Evolutionary conservation across 176 grass and related monocot genomes (phyloP).

Genomic region (Eleusine coracana): DNA sequence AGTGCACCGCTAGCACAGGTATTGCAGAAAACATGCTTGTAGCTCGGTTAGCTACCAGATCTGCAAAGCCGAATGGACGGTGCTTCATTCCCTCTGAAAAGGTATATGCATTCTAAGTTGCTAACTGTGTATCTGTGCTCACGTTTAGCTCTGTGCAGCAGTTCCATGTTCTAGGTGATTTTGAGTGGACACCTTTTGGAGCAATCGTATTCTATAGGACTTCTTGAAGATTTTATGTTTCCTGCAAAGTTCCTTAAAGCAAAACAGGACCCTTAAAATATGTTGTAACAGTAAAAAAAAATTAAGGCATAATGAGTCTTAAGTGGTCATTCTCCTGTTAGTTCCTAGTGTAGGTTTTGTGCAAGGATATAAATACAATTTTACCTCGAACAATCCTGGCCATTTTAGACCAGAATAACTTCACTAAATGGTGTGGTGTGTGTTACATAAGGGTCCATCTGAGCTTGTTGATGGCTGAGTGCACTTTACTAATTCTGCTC

Average conservation of each 20-base stretch:
- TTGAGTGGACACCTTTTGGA: constrained; percentile 25
- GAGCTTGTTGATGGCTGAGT: neutral
- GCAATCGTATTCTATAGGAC: constrained; percentile 1
- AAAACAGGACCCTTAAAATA: neutral
- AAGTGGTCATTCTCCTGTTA: neutral
- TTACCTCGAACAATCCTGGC: neutral
- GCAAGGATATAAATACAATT: neutral
- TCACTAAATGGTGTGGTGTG: neutral
- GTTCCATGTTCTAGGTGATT: neutral
- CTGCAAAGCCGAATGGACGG: constrained; percentile 93
- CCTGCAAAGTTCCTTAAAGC: neutral
- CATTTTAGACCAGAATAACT: neutral
- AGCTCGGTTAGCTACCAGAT: constrained; percentile 87
- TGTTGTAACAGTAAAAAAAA: neutral
- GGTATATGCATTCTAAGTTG: constrained; percentile 46
- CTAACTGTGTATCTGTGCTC: neutral
- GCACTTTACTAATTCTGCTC: neutral
- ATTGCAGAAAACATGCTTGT: constrained; percentile 90
- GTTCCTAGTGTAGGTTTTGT: neutral
- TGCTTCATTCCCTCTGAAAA: constrained; percentile 75
- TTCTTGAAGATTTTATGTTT: constrained; percentile 15
- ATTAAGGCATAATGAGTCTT: constrained; percentile 10
- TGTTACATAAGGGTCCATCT: neutral
- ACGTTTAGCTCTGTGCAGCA: constrained; percentile 17
- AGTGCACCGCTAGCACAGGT: constrained; percentile 87